These are phyloP conservation scores for Cytospora paraplurivora DNA, from an alignment of 2,329 filamentous ascomycete species.

Conservation along the genomic window DNA sequence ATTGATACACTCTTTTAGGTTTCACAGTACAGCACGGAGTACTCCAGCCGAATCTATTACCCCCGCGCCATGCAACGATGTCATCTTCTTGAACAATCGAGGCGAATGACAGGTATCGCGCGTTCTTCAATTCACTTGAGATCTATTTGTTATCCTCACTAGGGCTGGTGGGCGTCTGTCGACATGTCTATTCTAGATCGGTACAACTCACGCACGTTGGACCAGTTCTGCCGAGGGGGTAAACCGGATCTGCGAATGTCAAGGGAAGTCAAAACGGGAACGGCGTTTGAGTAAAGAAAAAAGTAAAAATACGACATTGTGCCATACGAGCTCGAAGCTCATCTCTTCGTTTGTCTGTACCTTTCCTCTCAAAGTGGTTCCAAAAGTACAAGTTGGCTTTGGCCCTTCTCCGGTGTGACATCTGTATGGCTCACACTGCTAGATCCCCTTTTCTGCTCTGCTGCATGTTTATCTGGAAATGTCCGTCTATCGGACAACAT, in stretches of 20 bases:
- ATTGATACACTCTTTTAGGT: conserved; percentile 12
- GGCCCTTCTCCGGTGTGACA: background rate
- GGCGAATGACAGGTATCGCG: background rate
- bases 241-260: background rate
- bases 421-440: no score
- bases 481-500: no score
- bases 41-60: background rate
- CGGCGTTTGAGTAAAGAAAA: conserved; percentile 20
- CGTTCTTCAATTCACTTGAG: background rate
- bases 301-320: conserved; percentile 9
- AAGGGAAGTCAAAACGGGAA: conserved; percentile 10
- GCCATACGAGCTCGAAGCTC: conserved; percentile 8
- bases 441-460: background rate
- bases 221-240: conserved; percentile 3
- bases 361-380: background rate
- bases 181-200: background rate
- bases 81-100: background rate
- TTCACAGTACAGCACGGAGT: background rate
- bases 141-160: background rate
- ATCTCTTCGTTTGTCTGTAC: background rate
- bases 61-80: background rate
- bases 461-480: no score
- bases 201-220: background rate
- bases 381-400: conserved; percentile 4
- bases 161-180: background rate